These are phyloP conservation scores for Saxispiralis lemnorum DNA, from an alignment of 495 filamentous ascomycete genomes.

Conservation along the genomic window DNA sequence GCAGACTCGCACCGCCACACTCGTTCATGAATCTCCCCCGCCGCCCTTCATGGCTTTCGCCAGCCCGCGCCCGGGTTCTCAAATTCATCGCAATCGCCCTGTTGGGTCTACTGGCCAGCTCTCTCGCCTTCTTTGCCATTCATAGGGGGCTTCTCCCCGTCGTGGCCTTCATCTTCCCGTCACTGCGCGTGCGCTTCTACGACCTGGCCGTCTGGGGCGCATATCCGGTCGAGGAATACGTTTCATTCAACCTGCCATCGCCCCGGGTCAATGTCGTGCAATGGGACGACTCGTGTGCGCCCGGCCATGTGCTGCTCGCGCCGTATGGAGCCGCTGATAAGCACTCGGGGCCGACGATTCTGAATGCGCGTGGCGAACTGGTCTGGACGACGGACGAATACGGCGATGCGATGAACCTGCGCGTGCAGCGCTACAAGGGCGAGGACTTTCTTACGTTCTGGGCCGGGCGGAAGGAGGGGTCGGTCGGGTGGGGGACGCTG, in stretches of 20 bases:
- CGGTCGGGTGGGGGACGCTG: conserved; percentile 29
- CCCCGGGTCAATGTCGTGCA: neutral
- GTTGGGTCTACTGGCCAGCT: neutral
- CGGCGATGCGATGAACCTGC: conserved; percentile 1
- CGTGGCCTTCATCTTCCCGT: conserved; percentile 4
- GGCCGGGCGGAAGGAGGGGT: conserved; percentile 29
- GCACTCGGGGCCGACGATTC: conserved; percentile 9
- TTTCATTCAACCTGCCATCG: conserved; percentile 7
- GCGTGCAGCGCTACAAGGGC: conserved; percentile 8
- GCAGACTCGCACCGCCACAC: too few relatives aligned
- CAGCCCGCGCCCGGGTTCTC: neutral
- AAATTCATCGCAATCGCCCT: conserved; percentile 1
- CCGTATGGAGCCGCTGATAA: conserved; percentile 4
- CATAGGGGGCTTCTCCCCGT: conserved; percentile 7
- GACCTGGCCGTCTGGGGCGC: conserved; percentile 11
- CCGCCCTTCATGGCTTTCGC: too few relatives aligned
- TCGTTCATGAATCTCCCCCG: too few relatives aligned
- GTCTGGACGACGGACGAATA: conserved; percentile 9
- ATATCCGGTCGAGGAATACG: conserved; percentile 4
- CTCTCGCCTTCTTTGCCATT: neutral
- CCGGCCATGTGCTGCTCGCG: conserved; percentile 8
- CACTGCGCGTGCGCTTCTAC: conserved; percentile 5
- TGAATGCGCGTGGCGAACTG: conserved; percentile 3
- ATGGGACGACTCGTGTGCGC: conserved; percentile 10
- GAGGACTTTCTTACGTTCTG: conserved; percentile 29